A percentile compares a stretch with the other conserved stretches of the same genome.
phyloP scores from a whole-genome alignment of 495 filamentous ascomycete species.

The Pseudomonodictys pantanalensis region DNA sequence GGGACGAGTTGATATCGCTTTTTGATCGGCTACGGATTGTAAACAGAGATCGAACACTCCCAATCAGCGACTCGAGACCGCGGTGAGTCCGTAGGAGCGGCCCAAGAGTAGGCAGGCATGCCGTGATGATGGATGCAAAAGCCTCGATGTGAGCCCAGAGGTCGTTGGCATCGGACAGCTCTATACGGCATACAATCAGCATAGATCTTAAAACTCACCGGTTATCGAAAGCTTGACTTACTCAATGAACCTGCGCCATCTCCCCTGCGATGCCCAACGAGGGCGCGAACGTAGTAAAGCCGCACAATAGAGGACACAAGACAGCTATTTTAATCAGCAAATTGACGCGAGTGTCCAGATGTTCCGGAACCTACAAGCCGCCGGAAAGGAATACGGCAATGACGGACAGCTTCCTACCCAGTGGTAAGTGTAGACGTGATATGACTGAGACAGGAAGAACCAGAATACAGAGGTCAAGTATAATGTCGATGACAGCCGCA shows the following conservation, averaged over 20 bases:
- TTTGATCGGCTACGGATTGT: background rate
- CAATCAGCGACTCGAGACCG: background rate
- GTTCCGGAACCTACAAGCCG: background rate
- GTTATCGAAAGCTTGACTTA: background rate
- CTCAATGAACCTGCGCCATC: background rate
- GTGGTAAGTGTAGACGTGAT: background rate
- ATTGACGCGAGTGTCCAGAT: background rate
- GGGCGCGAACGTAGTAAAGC: background rate
- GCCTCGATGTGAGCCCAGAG: constrained; percentile 4
- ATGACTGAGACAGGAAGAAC: background rate
- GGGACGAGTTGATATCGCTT: background rate
- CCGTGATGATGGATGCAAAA: background rate
- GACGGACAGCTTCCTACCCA: background rate
- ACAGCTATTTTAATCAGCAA: background rate
- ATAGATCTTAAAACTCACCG: background rate
- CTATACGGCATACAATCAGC: background rate
- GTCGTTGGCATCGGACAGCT: background rate
- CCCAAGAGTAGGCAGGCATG: background rate
- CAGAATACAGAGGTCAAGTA: background rate
- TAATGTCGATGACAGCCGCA: background rate
- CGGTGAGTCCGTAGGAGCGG: background rate
- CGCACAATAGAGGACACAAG: background rate
- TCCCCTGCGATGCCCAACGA: background rate
- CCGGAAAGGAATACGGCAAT: background rate
- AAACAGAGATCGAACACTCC: background rate